Evolutionary conservation across 768 basidiomycete species (phyloP).

Genomic region (Collybia sordida): DNA sequence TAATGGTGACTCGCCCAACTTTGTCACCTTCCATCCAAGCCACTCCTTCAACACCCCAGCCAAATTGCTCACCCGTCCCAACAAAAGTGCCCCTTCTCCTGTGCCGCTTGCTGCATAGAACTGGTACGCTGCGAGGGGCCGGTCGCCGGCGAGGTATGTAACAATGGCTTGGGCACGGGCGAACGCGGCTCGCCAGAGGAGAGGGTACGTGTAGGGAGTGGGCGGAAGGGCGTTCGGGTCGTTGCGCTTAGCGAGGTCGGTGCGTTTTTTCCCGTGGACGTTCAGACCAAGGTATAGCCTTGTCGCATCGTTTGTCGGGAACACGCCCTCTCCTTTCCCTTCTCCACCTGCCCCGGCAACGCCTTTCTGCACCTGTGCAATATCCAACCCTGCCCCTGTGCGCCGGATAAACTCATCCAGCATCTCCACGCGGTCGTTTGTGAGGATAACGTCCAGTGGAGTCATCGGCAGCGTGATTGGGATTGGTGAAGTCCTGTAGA

Average conservation of each 20-base stretch:
- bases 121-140: constrained; percentile 49
- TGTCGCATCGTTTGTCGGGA: constrained; percentile 34
- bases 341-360: no score
- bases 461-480: constrained; percentile 24
- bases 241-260: constrained; percentile 48
- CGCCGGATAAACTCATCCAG: constrained; percentile 58
- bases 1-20: constrained; percentile 53
- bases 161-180: constrained; percentile 33
- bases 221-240: constrained; percentile 41
- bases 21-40: constrained; percentile 50
- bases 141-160: constrained; percentile 46
- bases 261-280: constrained; percentile 63
- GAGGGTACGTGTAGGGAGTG: constrained; percentile 18
- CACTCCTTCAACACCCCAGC: constrained; percentile 42
- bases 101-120: constrained; percentile 44
- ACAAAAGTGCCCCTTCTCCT: constrained; percentile 39
- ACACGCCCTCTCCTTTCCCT: constrained; percentile 22
- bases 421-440: constrained; percentile 44
- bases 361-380: constrained; percentile 22
- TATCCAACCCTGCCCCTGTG: constrained; percentile 41
- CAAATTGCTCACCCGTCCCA: constrained; percentile 38
- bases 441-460: constrained; percentile 24
- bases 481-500: constrained; percentile 37
- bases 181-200: constrained; percentile 45
- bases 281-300: constrained; percentile 57